Conservation (phyloP, 768 basidiomycete species). For the Steccherinum ochraceum region DNA sequence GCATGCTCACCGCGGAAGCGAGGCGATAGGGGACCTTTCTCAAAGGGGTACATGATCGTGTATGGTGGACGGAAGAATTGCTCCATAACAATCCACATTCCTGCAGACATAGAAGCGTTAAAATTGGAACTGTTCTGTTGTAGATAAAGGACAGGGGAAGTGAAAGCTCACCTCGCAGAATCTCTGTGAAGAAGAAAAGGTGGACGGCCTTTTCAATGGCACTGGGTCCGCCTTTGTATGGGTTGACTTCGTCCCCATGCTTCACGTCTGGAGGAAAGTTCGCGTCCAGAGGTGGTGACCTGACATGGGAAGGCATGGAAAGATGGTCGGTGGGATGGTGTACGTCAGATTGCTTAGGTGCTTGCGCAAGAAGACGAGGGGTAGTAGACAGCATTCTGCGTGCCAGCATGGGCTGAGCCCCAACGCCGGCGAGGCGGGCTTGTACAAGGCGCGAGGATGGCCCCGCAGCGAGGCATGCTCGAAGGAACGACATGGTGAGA, state of each 20-base stretch:
- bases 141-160: background rate
- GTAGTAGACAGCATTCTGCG: constrained; percentile 47
- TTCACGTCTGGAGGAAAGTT: background rate
- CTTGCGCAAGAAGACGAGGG: constrained; percentile 17
- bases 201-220: constrained; percentile 95
- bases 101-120: constrained; percentile 32
- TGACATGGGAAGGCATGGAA: constrained; percentile 11
- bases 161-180: constrained; percentile 71
- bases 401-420: constrained; percentile 32
- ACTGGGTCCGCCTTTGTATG: constrained; percentile 75
- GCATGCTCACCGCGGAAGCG: constrained; percentile 99
- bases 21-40: constrained; percentile 96
- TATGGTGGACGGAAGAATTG: constrained; percentile 93
- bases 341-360: constrained; percentile 10
- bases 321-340: constrained; percentile 15
- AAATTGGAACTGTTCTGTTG: background rate
- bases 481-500: constrained; percentile 47
- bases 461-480: constrained; percentile 44
- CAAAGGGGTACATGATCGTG: constrained; percentile 97
- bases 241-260: constrained; percentile 47
- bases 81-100: constrained; percentile 96
- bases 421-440: constrained; percentile 20
- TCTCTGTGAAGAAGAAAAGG: constrained; percentile 98
- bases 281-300: constrained; percentile 22
- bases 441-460: constrained; percentile 40